phyloP scores from a whole-genome alignment of 345 rosid species.

The Hibiscus syriacus region DNA sequence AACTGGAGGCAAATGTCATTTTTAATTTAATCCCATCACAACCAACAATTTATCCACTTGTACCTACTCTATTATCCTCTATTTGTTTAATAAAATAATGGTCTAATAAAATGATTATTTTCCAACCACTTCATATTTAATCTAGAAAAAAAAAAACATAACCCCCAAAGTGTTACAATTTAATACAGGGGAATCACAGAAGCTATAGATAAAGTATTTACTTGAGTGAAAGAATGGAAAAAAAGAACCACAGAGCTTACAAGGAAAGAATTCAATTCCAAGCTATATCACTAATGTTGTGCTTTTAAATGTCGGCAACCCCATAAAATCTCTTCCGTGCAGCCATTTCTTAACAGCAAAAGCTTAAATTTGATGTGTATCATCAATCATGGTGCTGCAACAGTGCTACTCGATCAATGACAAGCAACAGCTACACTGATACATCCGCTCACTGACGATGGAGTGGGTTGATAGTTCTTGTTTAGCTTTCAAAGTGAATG shows the following conservation, averaged over 20 bases:
- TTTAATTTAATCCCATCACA: no score
- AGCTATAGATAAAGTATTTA: neutral
- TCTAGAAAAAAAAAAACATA: no score
- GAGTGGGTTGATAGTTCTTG: neutral
- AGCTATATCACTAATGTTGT: neutral
- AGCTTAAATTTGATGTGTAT: neutral
- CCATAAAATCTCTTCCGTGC: conserved; percentile 2
- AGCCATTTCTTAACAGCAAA: conserved; percentile 3
- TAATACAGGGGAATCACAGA: conserved; percentile 1
- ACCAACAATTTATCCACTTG: no score
- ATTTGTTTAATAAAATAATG: no score
- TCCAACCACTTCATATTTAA: no score
- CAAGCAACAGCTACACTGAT: neutral
- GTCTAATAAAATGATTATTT: no score
- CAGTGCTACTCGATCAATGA: neutral
- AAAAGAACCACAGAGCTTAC: neutral
- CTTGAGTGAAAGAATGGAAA: neutral
- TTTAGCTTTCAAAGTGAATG: neutral
- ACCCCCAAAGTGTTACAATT: no score
- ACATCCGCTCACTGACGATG: neutral
- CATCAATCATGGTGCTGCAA: neutral
- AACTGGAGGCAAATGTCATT: no score
- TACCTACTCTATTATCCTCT: no score
- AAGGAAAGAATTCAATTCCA: conserved; percentile 7
- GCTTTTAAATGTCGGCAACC: conserved; percentile 14